Conservation (phyloP, 352 stramenopile species). For the Pythium aquatile region DNA sequence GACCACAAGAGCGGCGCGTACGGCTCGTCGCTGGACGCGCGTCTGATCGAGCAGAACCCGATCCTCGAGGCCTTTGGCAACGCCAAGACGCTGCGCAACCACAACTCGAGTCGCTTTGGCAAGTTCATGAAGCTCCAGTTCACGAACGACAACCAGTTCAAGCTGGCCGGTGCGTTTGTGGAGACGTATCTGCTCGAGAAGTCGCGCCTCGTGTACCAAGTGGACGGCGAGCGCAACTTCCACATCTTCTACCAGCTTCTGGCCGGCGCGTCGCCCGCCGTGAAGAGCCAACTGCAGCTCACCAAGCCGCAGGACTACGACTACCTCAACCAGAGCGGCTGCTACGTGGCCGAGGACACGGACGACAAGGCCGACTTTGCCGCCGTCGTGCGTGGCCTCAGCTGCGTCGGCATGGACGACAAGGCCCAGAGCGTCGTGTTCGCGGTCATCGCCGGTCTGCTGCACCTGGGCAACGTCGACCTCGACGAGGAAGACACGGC, state of each 20-base stretch:
- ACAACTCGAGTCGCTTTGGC: conserved; percentile 94
- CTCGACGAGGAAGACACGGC: conserved; percentile 90
- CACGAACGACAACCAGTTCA: conserved; percentile 81
- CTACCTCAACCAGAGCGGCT: conserved; percentile 94
- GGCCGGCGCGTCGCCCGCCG: conserved; percentile 48
- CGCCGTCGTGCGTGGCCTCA: conserved; percentile 65
- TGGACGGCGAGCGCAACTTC: conserved; percentile 92
- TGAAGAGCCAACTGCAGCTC: conserved; percentile 63
- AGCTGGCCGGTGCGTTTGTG: conserved; percentile 82
- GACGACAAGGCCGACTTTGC: conserved; percentile 87
- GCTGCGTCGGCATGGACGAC: conserved; percentile 75
- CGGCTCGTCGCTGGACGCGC: conserved; percentile 64
- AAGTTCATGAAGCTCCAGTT: conserved; percentile 97
- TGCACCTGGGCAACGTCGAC: conserved; percentile 96
- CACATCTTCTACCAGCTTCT: conserved; percentile 96
- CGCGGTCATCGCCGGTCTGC: conserved; percentile 89
- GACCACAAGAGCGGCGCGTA: conserved; percentile 46
- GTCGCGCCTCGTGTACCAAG: conserved; percentile 86
- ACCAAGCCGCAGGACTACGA: conserved; percentile 85
- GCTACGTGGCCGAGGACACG: conserved; percentile 91
- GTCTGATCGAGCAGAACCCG: conserved; percentile 90
- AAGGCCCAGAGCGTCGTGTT: conserved; percentile 85
- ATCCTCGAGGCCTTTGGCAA: conserved; percentile 96
- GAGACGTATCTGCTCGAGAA: conserved; percentile 90
- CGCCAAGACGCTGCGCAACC: conserved; percentile 93